Conservation (phyloP, 805 yeast species). For the Nakazawaea wyomingensis region DNA sequence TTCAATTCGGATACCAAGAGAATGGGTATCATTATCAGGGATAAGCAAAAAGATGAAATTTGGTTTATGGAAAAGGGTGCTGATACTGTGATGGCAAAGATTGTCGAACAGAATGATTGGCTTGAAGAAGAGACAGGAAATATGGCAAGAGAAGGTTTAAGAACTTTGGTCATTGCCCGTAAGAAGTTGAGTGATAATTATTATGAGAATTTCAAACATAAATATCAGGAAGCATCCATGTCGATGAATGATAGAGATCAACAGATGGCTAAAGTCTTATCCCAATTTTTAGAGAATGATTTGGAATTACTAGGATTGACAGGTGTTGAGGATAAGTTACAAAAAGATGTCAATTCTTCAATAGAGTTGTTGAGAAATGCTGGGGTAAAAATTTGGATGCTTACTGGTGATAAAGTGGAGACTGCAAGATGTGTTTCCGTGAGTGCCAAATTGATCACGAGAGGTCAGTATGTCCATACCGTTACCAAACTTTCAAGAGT, state of each 20-base stretch:
- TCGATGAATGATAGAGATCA: conserved; percentile 78
- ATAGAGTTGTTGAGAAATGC: conserved; percentile 92
- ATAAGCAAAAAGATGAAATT: conserved; percentile 55
- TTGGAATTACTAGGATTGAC: conserved; percentile 86
- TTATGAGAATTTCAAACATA: conserved; percentile 59
- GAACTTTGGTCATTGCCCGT: conserved; percentile 92
- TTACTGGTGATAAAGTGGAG: conserved; percentile 98
- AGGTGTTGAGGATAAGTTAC: conserved; percentile 96
- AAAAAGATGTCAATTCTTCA: conserved; percentile 84
- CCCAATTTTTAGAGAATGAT: conserved; percentile 71
- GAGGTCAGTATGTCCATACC: conserved; percentile 92
- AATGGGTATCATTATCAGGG: conserved; percentile 86
- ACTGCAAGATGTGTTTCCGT: conserved; percentile 97
- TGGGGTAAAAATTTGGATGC: conserved; percentile 97
- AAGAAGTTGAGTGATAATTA: conserved; percentile 53
- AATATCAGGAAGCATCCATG: conserved; percentile 67
- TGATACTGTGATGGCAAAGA: conserved; percentile 83
- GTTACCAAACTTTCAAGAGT: conserved; percentile 62
- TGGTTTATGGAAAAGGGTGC: conserved; percentile 96
- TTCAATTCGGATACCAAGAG: conserved; percentile 93
- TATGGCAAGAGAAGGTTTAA: conserved; percentile 96
- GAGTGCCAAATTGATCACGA: conserved; percentile 85
- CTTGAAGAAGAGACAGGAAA: conserved; percentile 94
- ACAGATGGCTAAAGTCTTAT: conserved; percentile 62
- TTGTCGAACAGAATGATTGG: conserved; percentile 90